Percentiles rank a stretch among this genome's conserved stretches.
Evolutionary conservation across 768 basidiomycete species (phyloP).

Genomic region (Lactifluus subvellereus): DNA sequence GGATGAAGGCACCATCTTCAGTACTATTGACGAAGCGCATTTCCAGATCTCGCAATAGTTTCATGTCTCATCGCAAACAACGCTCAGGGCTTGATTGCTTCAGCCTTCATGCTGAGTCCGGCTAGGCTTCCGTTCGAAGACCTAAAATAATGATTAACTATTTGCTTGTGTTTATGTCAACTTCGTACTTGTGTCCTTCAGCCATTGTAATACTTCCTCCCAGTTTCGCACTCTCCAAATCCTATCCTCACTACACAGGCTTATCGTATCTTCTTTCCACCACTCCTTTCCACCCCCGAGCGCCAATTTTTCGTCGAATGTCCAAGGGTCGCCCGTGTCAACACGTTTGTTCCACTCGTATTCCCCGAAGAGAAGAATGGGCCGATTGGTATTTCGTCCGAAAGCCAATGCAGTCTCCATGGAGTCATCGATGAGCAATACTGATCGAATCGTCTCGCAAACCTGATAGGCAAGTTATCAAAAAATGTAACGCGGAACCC

Average conservation of each 20-base stretch:
- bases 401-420: conserved; percentile 19
- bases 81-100: neutral
- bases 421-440: conserved; percentile 18
- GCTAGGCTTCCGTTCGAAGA: neutral
- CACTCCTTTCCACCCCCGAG: conserved; percentile 19
- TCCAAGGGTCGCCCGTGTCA: conserved; percentile 7
- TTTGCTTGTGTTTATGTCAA: neutral
- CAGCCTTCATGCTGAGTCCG: neutral
- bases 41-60: conserved; percentile 44
- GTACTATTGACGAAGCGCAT: conserved; percentile 79
- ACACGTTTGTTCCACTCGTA: conserved; percentile 23
- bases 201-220: conserved; percentile 10
- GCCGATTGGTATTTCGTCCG: conserved; percentile 8
- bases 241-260: conserved; percentile 8
- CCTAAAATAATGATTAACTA: neutral
- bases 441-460: neutral
- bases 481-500: neutral
- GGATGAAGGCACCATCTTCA: conserved; percentile 75
- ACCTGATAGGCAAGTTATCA: conserved; percentile 5
- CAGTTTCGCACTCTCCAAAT: conserved; percentile 17
- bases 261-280: conserved; percentile 19
- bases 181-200: neutral
- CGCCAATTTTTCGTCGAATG: conserved; percentile 18
- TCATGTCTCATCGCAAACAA: neutral
- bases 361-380: conserved; percentile 18